These are phyloP conservation scores for Blakeslea trispora DNA, from an alignment of 371 early-diverging fungal genomes.

Conservation along the genomic window DNA sequence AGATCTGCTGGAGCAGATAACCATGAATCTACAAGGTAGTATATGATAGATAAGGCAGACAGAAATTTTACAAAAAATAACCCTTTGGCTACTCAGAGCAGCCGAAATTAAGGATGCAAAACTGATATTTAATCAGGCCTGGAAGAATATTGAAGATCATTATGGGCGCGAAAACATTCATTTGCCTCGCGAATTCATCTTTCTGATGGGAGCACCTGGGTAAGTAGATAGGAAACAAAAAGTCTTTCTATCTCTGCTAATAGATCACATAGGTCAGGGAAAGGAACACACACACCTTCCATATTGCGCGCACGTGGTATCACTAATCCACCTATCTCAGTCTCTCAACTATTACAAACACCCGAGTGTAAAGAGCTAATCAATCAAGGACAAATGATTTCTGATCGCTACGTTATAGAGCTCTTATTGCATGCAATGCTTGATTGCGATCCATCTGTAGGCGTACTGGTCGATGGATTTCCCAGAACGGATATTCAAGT, in stretches of 20 bases:
- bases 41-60: neutral
- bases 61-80: neutral
- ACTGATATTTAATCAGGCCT: constrained; percentile 69
- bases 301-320: constrained; percentile 65
- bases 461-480: constrained; percentile 71
- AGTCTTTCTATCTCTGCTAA: neutral
- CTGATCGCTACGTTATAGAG: constrained; percentile 64
- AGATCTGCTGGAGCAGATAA: constrained; percentile 9
- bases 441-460: constrained; percentile 62
- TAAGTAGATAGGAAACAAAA: constrained; percentile 24
- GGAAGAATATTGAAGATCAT: constrained; percentile 66
- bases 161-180: constrained; percentile 63
- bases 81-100: constrained; percentile 18
- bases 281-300: constrained; percentile 71
- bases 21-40: constrained; percentile 23
- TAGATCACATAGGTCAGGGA: constrained; percentile 47
- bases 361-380: constrained; percentile 68
- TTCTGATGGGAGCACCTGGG: constrained; percentile 75
- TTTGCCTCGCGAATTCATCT: constrained; percentile 68
- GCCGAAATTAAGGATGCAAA: constrained; percentile 68
- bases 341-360: constrained; percentile 61
- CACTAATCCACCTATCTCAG: constrained; percentile 67
- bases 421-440: constrained; percentile 60
- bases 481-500: constrained; percentile 72
- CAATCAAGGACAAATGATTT: constrained; percentile 69